A percentile compares a stretch with the other conserved stretches of the same genome.
Evolutionary conservation across 2,329 filamentous ascomycete genomes (phyloP).

Genomic region (Paraphoma chrysanthemicola): DNA sequence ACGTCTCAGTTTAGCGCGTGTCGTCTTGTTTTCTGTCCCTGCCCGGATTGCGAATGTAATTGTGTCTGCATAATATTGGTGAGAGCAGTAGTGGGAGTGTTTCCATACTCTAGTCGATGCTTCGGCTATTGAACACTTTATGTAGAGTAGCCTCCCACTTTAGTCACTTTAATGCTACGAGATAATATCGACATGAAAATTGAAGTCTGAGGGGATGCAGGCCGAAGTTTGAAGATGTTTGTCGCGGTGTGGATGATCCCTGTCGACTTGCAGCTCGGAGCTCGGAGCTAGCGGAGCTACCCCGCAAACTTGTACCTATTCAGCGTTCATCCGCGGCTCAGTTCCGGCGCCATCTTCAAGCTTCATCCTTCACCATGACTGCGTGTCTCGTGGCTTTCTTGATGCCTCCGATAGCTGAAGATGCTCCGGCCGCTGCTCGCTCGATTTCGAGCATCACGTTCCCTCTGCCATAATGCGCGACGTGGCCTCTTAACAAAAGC

Average conservation of each 20-base stretch:
- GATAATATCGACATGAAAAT: no score
- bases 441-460: conserved; percentile 19
- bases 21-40: no score
- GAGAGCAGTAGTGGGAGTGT: no score
- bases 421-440: conserved; percentile 38
- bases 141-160: no score
- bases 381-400: not conserved
- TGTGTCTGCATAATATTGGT: no score
- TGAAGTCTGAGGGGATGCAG: not conserved
- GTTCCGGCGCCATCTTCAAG: conserved; percentile 9
- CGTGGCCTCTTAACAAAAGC: conserved; percentile 43
- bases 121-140: no score
- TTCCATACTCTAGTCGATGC: no score
- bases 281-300: conserved; percentile 12
- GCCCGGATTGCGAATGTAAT: no score
- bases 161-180: no score
- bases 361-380: not conserved
- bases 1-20: no score
- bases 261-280: not conserved
- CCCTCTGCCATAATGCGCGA: conserved; percentile 9
- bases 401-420: conserved; percentile 22
- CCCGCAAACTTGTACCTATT: conserved; percentile 15
- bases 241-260: not conserved
- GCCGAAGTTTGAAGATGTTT: not conserved
- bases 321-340: conserved; percentile 9